A percentile compares a stretch with the other conserved stretches of the same genome.
Evolutionary conservation across 1,284 basidiomycete genomes (phyloP).

Genomic region (Hypsizygus ulmarius): DNA sequence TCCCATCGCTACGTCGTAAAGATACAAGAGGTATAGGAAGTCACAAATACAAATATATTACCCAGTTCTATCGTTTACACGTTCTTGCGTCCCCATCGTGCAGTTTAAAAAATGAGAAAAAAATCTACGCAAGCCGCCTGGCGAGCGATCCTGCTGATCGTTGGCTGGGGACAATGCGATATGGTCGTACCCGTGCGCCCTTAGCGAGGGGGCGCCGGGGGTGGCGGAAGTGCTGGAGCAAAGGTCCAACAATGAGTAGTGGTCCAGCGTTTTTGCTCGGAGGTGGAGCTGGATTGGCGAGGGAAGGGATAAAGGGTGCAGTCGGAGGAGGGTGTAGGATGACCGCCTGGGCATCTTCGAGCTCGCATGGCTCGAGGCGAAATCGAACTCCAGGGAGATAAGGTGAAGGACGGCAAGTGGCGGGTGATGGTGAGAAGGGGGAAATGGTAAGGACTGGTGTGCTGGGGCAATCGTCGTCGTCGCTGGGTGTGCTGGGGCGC

Average conservation of each 20-base stretch:
- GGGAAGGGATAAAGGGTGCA: slow-evolving; percentile 17
- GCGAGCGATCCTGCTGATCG: slow-evolving; percentile 7
- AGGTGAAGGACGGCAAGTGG: slow-evolving; percentile 12
- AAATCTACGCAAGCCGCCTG: too few species aligned
- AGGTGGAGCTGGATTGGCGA: slow-evolving; percentile 10
- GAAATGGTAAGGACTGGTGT: slow-evolving; percentile 21
- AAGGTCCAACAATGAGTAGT: slow-evolving; percentile 45
- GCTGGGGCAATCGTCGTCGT: slow-evolving; percentile 4
- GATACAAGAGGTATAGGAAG: slow-evolving; percentile 10
- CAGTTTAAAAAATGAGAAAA: slow-evolving; percentile 2
- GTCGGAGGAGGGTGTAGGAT: slow-evolving; percentile 42
- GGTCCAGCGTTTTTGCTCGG: slow-evolving; percentile 24
- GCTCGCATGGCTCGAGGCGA: slow-evolving; percentile 46
- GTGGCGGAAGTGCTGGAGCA: slow-evolving; percentile 38
- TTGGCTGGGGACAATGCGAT: slow-evolving; percentile 36
- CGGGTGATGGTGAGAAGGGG: slow-evolving; percentile 17
- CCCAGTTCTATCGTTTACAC: slow-evolving; percentile 4
- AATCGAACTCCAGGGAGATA: slow-evolving; percentile 23
- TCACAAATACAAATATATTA: slow-evolving; percentile 17
- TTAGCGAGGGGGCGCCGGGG: slow-evolving; percentile 40
- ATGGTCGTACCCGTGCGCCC: slow-evolving; percentile 53
- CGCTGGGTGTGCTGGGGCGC: slow-evolving; percentile 8
- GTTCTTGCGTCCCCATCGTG: slow-evolving; percentile 9
- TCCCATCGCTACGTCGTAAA: background rate
- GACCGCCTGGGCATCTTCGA: slow-evolving; percentile 54